phyloP scores from a whole-genome alignment of 2,329 filamentous ascomycete species.

The Coniosporium tulheliwenetii region DNA sequence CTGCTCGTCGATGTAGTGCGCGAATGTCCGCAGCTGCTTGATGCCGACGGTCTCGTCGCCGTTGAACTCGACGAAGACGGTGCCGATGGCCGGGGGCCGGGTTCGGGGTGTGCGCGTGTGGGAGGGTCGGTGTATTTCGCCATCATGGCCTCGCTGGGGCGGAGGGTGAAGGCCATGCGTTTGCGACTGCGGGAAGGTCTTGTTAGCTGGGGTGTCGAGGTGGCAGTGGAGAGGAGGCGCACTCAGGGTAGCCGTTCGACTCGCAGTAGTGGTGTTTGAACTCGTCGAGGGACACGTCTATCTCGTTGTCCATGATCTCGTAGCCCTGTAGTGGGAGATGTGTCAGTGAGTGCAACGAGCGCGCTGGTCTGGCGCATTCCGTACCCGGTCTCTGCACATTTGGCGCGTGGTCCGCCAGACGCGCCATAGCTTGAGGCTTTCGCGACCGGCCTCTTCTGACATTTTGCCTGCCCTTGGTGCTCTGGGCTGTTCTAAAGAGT shows the following conservation, averaged over 20 bases:
- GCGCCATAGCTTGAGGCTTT: slow-evolving; percentile 64
- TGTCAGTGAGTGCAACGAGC: not conserved
- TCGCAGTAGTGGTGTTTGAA: slow-evolving; percentile 62
- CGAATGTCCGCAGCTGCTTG: slow-evolving; percentile 82
- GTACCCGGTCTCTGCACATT: slow-evolving; percentile 82
- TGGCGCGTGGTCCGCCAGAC: slow-evolving; percentile 87
- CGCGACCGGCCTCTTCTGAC: slow-evolving; percentile 17
- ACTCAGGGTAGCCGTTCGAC: slow-evolving; percentile 62
- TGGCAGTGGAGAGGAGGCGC: slow-evolving; percentile 18
- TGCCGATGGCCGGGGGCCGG: slow-evolving; percentile 52
- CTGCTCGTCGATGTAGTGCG: slow-evolving; percentile 62
- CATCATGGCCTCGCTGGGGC: slow-evolving; percentile 71
- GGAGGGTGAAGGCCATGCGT: slow-evolving; percentile 76
- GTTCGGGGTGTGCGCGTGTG: slow-evolving; percentile 53
- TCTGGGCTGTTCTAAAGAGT: too few species aligned
- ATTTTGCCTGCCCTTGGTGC: too few species aligned
- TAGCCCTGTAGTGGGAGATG: slow-evolving; percentile 53
- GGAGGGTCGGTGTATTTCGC: slow-evolving; percentile 64
- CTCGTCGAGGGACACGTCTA: slow-evolving; percentile 69
- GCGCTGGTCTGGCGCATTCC: slow-evolving; percentile 13
- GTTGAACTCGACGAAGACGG: slow-evolving; percentile 88
- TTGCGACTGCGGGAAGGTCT: slow-evolving; percentile 45
- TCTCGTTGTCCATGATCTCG: slow-evolving; percentile 76
- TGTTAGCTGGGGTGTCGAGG: not conserved
- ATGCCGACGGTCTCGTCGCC: slow-evolving; percentile 68